Conservation (phyloP, 805 yeast species). For the Metschnikowia lachancei region DNA sequence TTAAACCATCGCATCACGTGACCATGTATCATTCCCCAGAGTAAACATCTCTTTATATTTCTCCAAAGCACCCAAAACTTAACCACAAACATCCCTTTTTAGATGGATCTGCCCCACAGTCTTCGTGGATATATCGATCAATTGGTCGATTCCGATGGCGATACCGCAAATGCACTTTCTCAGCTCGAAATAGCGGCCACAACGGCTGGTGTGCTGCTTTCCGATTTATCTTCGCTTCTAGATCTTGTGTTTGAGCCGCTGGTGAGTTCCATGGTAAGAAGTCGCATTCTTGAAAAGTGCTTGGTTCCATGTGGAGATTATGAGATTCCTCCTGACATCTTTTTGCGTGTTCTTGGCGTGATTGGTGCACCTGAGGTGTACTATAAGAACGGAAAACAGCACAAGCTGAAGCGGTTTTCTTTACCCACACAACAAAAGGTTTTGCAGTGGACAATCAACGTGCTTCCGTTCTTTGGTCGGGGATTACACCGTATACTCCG, state of each 20-base stretch:
- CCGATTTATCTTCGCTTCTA: slow-evolving; percentile 8
- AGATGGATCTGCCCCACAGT: background rate
- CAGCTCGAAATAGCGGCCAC: slow-evolving; percentile 1
- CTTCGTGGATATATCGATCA: background rate
- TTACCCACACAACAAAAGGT: slow-evolving; percentile 13
- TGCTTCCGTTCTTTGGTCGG: slow-evolving; percentile 16
- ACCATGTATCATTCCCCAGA: background rate
- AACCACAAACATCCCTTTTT: background rate
- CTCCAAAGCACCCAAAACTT: background rate
- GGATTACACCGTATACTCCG: slow-evolving; percentile 4
- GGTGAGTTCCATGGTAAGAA: slow-evolving; percentile 6
- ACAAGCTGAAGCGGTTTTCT: slow-evolving; percentile 20
- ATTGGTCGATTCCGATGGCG: slow-evolving; percentile 4
- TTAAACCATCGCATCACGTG: slow-evolving; percentile 1
- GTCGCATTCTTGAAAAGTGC: slow-evolving; percentile 4
- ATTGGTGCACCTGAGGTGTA: slow-evolving; percentile 20
- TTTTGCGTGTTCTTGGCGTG: slow-evolving; percentile 12
- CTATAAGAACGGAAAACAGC: slow-evolving; percentile 19
- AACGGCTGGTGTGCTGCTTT: slow-evolving; percentile 5
- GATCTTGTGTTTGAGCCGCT: slow-evolving; percentile 11
- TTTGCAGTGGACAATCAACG: slow-evolving; percentile 17
- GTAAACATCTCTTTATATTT: background rate
- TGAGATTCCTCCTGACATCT: slow-evolving; percentile 4
- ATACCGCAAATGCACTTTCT: background rate
- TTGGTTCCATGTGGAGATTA: slow-evolving; percentile 13